Base-by-base conservation (phyloP, 768 basidiomycete genomes). In the Mrakia hoshinonis region DNA sequence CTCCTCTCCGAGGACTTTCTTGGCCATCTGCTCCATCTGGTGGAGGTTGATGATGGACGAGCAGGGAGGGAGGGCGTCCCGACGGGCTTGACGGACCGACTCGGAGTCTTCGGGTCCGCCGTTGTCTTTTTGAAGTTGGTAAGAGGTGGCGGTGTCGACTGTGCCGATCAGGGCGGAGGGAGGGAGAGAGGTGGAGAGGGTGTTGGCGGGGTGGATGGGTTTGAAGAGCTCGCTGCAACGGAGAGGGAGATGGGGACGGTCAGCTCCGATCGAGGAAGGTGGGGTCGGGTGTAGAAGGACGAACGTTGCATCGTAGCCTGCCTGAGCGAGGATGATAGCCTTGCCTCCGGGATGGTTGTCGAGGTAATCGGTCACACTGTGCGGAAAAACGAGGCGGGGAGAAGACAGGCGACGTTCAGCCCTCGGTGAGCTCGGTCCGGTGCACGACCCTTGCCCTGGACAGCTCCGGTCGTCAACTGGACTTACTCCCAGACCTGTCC, bases 131-230 rank as follows among this genome's bases (percentile, higher is more conserved):
- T 24, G 36, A 3, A 66, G 52, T 18, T 61, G 58, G 36, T 61
- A 61, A 0, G 64, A 39, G 12, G 63, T 49, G 13, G 46, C 63
- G 20, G 48, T 49, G 15, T 63, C 70, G 24, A 72, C 63, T 31
- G 38, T 72, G 38, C 48, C 58, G n/a, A 66, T 49, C 12, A 54
- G 63, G 7, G 10, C 46, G 4, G 67, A 55, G 24, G 47, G 38
- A 15, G 60, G 60, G 18, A 66, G 62, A 10, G 55, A 29, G 0
- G 24, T 31, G 36, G 29, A n/a, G 15, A 72, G 55, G 29, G 70
- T 72, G 1, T 55, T 55, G n/a, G 70, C 63, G 12, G 70, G 70
- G 29, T 72, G 70, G 48, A 72, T 72, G 18, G 70, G 70, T 22
- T 72, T 72, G 39, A 72, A 72, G 29, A 72, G 47, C 1, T 61